Evolutionary conservation across 257 asterid genomes (phyloP), one percentile per base, ranked within the genome.

Genomic region (Parsonsia alboflavescens): DNA sequence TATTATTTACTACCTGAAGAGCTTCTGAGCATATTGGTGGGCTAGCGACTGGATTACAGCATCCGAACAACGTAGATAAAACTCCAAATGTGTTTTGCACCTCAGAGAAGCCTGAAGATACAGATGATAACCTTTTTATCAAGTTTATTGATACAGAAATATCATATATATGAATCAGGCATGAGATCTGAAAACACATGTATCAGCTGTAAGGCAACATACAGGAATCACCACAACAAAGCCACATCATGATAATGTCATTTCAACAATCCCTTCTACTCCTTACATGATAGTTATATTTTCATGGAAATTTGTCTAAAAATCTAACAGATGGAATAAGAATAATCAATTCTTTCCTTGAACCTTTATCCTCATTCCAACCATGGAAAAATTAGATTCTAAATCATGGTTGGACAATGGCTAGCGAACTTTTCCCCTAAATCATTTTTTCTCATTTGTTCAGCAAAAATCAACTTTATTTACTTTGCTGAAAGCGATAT

Each of bases 21-120:
- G 97, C 92, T 83, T 93, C 98, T 81, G 90, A 79, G 87, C 91
- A 81, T 76, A 84, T 80, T 49, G 88, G 80, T 28, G 92, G 88
- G 79, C 80, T 85, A 71, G 90, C 82, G 72, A 74, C 79, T 72
- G 89, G 93, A 70, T 88, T 87, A 41, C 91, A 81, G 85, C 83
- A 84, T 70, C 78, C 84, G 82, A 86, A 83, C 77, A 93, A 82
- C 66, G 80, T 61, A 82, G 76, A 76, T 70, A 93, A 73, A 73
- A 89, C 84, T 74, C 98, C 95, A 73, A 91, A 83, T 79, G 75
- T 80, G 78, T 44, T 79, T 58, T 79, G 86, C 70, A 78, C 85
- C 81, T 77, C 89, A 75, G 80, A 62, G 77, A 80, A 84, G 78
- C 96, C 97, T 91, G 92, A 77, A 80, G 80, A 88, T 63, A 70